phyloP scores from a whole-genome alignment of 257 asterid species.

The Solanum clarkiae region DNA sequence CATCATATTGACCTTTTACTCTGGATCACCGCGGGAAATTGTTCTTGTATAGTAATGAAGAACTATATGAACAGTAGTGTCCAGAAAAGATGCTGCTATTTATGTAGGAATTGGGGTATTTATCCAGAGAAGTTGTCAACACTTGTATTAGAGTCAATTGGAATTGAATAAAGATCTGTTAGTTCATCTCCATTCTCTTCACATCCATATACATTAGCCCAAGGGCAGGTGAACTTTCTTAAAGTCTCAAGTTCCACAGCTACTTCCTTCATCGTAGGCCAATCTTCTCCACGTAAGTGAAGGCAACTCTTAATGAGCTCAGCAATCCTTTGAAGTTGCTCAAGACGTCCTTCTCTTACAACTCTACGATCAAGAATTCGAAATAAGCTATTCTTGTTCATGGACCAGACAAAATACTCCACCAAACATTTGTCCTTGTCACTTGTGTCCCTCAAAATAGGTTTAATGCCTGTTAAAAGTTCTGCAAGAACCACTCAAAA shows the following conservation, averaged over 20 bases:
- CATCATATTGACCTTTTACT: neutral
- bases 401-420: constrained; percentile 20
- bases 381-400: constrained; percentile 39
- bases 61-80: constrained; percentile 20
- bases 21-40: neutral
- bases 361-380: constrained; percentile 42
- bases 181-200: constrained; percentile 1
- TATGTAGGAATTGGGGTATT: constrained; percentile 2
- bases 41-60: constrained; percentile 2
- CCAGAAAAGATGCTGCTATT: constrained; percentile 15
- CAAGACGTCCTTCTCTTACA: constrained; percentile 43
- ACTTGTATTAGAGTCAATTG: neutral
- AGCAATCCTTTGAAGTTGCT: constrained; percentile 37
- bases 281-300: constrained; percentile 29
- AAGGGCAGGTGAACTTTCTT: constrained; percentile 37
- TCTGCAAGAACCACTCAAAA: constrained; percentile 64
- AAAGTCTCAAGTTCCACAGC: constrained; percentile 52
- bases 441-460: constrained; percentile 30
- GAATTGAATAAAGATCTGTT: constrained; percentile 36
- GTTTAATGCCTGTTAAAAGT: constrained; percentile 49
- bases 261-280: constrained; percentile 79
- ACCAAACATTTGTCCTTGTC: constrained; percentile 37
- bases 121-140: constrained; percentile 11
- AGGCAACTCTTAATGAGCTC: constrained; percentile 43
- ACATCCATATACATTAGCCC: constrained; percentile 20